Evolutionary conservation across 768 basidiomycete genomes (phyloP), one percentile per base, ranked within the genome.

Genomic region (Melanogaster broomeanus): DNA sequence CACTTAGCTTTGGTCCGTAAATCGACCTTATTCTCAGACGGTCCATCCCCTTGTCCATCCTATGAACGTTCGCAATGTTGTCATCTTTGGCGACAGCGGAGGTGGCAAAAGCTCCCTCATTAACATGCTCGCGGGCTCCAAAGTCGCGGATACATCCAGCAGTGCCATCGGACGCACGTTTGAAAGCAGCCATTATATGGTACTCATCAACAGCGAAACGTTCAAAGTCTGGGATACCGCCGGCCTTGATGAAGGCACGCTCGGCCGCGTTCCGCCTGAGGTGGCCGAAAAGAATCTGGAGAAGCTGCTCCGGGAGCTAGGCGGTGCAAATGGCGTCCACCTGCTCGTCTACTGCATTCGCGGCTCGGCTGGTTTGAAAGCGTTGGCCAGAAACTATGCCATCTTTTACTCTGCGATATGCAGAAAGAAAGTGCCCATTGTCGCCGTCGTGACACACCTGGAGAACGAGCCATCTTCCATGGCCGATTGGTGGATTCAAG

Each of bases 341-440:
- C 25, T 27, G 4, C 65, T 74, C 4, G 56, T 73, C 2, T 72
- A 62, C 48, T 58, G 60, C 44, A 63, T 72, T 55, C 62, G 65
- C 8, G 66, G 59, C 3, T 62, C 72, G 1, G 52, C 68, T 42
- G 61, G 68, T 56, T 63, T 52, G 37, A 64, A 66, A 18, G 45
- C 59, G 1, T 45, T 59, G 18, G 48, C 57, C 22, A 57, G 63
- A 34, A 72, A 71, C 52, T 73, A 67, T 62, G 49, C 47, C 18
- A 45, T 69, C 2, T 68, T 69, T 48, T 45, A 51, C 24, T 55
- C 68, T n/a, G 60, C 67, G 16, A 62, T 73, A n/a, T 73, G 70
- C 38, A 56, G 49, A n/a, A 25, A 48, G n/a, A 28, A 59, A n/a
- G 72, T 72, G 7, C 71, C 72, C 4, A 61, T 66, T 21, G 54